A percentile compares a stretch with the other conserved stretches of the same genome.
Evolutionary conservation across 202 grass and related monocot species (phyloP).

Genomic region (Panicum hallii): DNA sequence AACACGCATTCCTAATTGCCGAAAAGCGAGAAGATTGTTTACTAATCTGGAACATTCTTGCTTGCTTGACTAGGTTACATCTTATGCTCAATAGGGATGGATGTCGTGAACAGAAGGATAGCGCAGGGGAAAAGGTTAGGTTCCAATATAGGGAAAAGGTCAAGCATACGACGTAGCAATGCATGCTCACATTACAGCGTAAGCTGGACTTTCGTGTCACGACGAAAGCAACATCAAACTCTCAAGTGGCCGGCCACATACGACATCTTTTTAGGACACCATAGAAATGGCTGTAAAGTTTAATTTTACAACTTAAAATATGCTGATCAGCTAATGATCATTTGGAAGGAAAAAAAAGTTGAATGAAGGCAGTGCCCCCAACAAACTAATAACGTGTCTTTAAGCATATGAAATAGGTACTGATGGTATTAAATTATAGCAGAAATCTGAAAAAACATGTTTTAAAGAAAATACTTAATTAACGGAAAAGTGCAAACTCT

Average conservation of each 20-base stretch:
- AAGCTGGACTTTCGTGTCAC: constrained; percentile 24
- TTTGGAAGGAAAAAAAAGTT: neutral
- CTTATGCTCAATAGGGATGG: neutral
- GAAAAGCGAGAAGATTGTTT: neutral
- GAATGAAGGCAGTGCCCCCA: neutral
- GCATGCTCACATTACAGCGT: neutral
- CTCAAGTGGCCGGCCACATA: neutral
- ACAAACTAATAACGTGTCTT: neutral
- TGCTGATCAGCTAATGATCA: too few relatives aligned
- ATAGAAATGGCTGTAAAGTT: neutral
- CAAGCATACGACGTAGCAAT: neutral
- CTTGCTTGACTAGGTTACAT: constrained; percentile 28
- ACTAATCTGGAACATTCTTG: constrained; percentile 19
- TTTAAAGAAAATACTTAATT: neutral
- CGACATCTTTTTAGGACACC: neutral
- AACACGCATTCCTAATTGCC: constrained; percentile 8
- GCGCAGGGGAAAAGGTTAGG: neutral
- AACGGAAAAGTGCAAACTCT: neutral
- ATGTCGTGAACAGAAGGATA: neutral
- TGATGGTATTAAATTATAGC: neutral
- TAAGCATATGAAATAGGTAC: neutral
- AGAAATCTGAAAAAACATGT: neutral
- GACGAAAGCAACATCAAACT: constrained; percentile 28
- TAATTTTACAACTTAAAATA: neutral
- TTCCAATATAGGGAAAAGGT: neutral